phyloP scores from a whole-genome alignment of 2,329 filamentous ascomycete genomes.

The Cucurbitaria berberidis region DNA sequence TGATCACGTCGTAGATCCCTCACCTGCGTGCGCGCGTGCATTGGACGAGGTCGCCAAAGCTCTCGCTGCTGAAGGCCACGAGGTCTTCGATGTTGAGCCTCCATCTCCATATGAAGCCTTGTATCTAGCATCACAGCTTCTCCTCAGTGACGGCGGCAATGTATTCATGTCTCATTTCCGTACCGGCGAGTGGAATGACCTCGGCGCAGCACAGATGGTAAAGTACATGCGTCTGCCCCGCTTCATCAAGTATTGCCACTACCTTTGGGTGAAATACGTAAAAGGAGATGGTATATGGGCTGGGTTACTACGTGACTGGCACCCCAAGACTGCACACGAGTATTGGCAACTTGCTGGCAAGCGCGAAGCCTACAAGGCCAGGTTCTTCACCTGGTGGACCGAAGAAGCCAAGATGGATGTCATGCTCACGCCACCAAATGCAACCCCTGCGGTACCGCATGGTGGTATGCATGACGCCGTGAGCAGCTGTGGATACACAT shows the following conservation, averaged over 20 bases:
- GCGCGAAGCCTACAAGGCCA: constrained; percentile 77
- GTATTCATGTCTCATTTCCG: constrained; percentile 81
- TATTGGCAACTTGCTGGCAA: constrained; percentile 81
- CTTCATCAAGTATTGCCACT: constrained; percentile 82
- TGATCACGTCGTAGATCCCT: constrained; percentile 83
- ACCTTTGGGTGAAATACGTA: constrained; percentile 86
- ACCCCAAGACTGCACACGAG: constrained; percentile 74
- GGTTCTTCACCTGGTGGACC: constrained; percentile 88
- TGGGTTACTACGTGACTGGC: constrained; percentile 74
- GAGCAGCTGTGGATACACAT: constrained; percentile 89
- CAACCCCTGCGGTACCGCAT: constrained; percentile 87
- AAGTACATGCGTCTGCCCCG: constrained; percentile 75
- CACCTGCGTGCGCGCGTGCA: constrained; percentile 81
- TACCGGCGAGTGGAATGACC: constrained; percentile 78
- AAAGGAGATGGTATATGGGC: constrained; percentile 79
- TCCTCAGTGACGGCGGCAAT: constrained; percentile 82
- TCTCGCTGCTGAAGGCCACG: constrained; percentile 74
- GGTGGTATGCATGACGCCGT: constrained; percentile 85
- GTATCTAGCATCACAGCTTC: constrained; percentile 75
- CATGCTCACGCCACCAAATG: constrained; percentile 83
- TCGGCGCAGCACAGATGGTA: constrained; percentile 76
- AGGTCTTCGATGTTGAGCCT: constrained; percentile 69
- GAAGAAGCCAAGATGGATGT: constrained; percentile 71
- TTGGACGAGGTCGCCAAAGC: constrained; percentile 73
- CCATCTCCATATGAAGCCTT: constrained; percentile 77